Evolutionary conservation across 331 rosid genomes (phyloP).

Genomic region (Quercus phellos): DNA sequence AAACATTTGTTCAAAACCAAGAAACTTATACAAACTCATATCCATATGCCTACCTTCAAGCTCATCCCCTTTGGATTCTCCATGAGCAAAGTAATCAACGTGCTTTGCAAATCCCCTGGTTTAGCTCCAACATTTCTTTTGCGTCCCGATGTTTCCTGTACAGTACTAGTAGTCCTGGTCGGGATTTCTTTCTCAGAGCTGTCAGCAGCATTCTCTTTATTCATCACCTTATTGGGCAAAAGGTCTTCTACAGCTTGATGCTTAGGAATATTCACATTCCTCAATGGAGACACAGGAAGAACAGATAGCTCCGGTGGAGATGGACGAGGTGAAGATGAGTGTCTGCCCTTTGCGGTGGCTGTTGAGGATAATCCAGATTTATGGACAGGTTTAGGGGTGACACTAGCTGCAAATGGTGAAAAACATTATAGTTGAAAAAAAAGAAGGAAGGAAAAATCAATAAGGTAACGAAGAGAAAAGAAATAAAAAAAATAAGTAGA

Average conservation of each 20-base stretch:
- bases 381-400: slow-evolving; percentile 53
- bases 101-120: slow-evolving; percentile 62
- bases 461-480: neutral
- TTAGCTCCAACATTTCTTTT: slow-evolving; percentile 59
- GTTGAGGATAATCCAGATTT: slow-evolving; percentile 54
- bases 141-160: slow-evolving; percentile 42
- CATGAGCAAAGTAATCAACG: slow-evolving; percentile 56
- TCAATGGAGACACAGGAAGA: slow-evolving; percentile 59
- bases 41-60: slow-evolving; percentile 42
- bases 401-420: slow-evolving; percentile 38
- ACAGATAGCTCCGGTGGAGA: slow-evolving; percentile 67
- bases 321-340: slow-evolving; percentile 64
- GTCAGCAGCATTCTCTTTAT: slow-evolving; percentile 47
- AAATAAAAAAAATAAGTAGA: neutral
- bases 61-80: slow-evolving; percentile 89
- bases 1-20: slow-evolving; percentile 11
- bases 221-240: slow-evolving; percentile 40
- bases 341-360: slow-evolving; percentile 54
- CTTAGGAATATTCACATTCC: slow-evolving; percentile 51
- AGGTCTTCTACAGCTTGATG: slow-evolving; percentile 45
- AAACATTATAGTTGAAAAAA: slow-evolving; percentile 12
- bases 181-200: slow-evolving; percentile 54
- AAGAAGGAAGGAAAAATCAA: neutral
- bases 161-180: slow-evolving; percentile 32
- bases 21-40: slow-evolving; percentile 4